Evolutionary conservation across 371 early-diverging fungal species (phyloP), one percentile per base, ranked within the genome.

Genomic region (Mortierella polycephala): DNA sequence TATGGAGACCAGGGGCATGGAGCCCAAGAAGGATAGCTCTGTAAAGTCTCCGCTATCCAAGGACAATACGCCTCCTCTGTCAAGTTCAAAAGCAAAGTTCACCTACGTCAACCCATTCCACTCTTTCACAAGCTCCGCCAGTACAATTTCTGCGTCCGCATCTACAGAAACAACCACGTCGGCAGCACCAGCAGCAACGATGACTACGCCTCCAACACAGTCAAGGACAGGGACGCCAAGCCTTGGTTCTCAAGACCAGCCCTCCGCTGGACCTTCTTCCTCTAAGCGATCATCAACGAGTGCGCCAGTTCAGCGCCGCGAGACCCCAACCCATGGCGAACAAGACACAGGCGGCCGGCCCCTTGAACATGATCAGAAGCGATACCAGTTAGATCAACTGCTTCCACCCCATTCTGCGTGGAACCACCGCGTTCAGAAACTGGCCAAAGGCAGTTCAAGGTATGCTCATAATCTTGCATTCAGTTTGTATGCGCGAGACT

Each of bases 61-160:
- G 47, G 73, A 79, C 16, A 65, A 42, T 18, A 69, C 80, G 7
- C 69, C 67, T 30, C 30, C 30, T 18, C 72, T 64, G n/a, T 61
- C 69, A 6, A 58, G 56, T 30, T 52, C 68, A 16, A 73, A 69
- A 45, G 23, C 80, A 18, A 72, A 72, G 41, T 79, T 79, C 63
- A 79, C 80, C 16, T 79, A 79, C 46, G 80, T 79, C 59, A 79
- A 79, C 44, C 80, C 80, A 13, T 79, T 79, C 57, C 62, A 69
- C 41, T 79, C 80, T 13, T 79, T 79, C 45, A 59, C 80, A 52
- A 79, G 62, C 63, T 16, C 71, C 41, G 45, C 76, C 14, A 63
- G 37, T 51, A 44, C 49, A 30, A 40, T 60, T 12, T 30, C 57
- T 2, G 14, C 75, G 7, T 7, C 67, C 14, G n/a, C 57, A 7